Percentiles rank a stretch among this genome's conserved stretches.
These are phyloP conservation scores for Parmales sp. DNA, from an alignment of 108 stramenopile species.

Conservation along the genomic window DNA sequence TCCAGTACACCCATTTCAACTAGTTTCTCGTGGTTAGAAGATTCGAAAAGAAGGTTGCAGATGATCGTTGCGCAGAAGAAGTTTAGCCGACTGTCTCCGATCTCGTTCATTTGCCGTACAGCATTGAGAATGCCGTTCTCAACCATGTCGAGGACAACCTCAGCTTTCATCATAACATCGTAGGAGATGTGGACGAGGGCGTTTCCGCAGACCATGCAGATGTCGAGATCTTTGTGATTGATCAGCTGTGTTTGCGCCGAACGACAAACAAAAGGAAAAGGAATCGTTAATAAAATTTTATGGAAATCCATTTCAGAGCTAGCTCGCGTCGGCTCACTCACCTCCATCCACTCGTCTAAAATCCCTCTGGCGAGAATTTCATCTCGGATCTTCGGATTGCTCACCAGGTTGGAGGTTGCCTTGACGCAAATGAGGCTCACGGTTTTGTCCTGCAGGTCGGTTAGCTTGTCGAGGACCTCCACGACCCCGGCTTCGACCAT, in stretches of 20 bases:
- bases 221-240: background rate
- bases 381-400: background rate
- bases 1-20: background rate
- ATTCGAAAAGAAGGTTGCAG: background rate
- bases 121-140: background rate
- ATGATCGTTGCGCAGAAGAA: background rate
- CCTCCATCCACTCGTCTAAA: conserved; percentile 8
- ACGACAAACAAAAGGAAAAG: too few species aligned
- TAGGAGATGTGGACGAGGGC: conserved; percentile 5
- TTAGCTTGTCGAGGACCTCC: background rate
- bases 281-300: too few species aligned
- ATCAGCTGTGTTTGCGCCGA: too few species aligned
- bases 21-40: background rate
- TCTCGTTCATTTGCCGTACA: background rate
- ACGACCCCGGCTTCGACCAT: background rate
- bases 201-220: background rate
- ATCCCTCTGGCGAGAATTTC: background rate
- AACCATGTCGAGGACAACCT: background rate
- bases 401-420: background rate
- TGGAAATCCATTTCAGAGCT: too few species aligned
- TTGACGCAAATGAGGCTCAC: background rate
- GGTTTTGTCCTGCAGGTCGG: background rate
- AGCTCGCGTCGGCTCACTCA: too few species aligned
- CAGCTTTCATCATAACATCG: background rate
- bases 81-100: background rate